Percentiles rank a stretch among this genome's conserved stretches.
These are phyloP conservation scores for Cladosporium sphaerospermum DNA, from an alignment of 2,329 filamentous ascomycete species.

Conservation along the genomic window DNA sequence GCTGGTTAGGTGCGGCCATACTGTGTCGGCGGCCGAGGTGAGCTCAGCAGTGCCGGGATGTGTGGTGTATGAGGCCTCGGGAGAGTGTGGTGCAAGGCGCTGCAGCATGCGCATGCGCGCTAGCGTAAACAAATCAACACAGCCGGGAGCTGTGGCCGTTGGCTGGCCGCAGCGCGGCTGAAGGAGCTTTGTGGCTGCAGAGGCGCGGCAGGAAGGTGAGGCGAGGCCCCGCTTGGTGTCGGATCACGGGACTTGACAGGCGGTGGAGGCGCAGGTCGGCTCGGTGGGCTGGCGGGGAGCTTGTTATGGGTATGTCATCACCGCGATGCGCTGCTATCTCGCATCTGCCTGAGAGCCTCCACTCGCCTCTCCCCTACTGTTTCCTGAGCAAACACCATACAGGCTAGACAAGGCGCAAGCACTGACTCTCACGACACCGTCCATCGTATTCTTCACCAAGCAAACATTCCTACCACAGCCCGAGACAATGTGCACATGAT, in stretches of 20 bases:
- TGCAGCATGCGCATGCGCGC: neutral
- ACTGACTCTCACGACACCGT: neutral
- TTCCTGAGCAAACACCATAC: neutral
- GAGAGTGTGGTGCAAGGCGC: neutral
- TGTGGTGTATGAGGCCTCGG: neutral
- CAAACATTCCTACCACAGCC: neutral
- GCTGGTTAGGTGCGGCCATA: conserved; percentile 9
- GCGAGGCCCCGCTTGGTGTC: too few species aligned
- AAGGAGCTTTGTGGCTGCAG: too few species aligned
- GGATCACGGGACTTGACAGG: too few species aligned
- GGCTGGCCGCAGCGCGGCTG: neutral
- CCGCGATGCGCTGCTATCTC: neutral
- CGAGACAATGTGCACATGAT: conserved; percentile 11
- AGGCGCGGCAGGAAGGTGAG: too few species aligned
- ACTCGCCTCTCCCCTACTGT: neutral
- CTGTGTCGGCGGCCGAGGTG: neutral
- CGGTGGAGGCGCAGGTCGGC: neutral
- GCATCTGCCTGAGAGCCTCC: too few species aligned
- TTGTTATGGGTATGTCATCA: neutral
- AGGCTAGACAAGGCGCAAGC: neutral
- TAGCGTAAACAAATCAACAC: conserved; percentile 1
- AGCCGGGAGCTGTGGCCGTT: neutral
- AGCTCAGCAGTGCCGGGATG: neutral
- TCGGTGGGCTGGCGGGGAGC: neutral
- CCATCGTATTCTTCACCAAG: neutral